Evolutionary conservation across 2,329 filamentous ascomycete genomes (phyloP).

Genomic region (Pyrenochaeta sp.): DNA sequence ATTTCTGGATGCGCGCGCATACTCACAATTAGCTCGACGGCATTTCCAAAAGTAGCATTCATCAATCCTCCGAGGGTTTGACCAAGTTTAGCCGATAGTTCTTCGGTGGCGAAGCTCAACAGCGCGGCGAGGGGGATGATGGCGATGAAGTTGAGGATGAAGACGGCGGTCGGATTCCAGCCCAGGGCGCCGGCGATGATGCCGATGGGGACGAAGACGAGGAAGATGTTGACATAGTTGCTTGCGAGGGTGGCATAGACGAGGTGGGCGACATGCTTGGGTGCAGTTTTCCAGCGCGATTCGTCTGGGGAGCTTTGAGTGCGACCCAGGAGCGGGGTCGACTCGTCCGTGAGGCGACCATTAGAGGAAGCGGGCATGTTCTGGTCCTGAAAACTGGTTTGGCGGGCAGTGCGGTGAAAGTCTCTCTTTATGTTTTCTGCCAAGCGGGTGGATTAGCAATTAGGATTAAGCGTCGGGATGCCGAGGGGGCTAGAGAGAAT

Average conservation of each 20-base stretch:
- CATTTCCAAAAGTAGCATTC: slow-evolving; percentile 81
- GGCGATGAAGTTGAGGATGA: slow-evolving; percentile 80
- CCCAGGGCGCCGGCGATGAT: slow-evolving; percentile 69
- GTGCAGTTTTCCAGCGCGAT: slow-evolving; percentile 34
- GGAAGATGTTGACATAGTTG: slow-evolving; percentile 71
- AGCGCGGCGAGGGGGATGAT: slow-evolving; percentile 79
- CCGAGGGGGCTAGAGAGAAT: slow-evolving; percentile 1
- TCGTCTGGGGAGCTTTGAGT: slow-evolving; percentile 27
- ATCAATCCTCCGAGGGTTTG: slow-evolving; percentile 76
- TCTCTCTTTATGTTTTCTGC: slow-evolving; percentile 43
- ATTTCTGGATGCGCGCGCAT: background rate
- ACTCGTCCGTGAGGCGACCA: slow-evolving; percentile 36
- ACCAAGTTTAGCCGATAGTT: slow-evolving; percentile 74
- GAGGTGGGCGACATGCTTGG: slow-evolving; percentile 43
- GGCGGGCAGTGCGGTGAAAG: slow-evolving; percentile 31
- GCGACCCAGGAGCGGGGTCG: slow-evolving; percentile 38
- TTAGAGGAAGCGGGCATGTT: slow-evolving; percentile 37
- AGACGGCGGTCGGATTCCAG: slow-evolving; percentile 73
- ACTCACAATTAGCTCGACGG: slow-evolving; percentile 76
- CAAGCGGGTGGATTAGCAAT: slow-evolving; percentile 17
- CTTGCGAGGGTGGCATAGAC: slow-evolving; percentile 55
- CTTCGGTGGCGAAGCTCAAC: slow-evolving; percentile 79
- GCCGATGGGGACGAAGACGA: slow-evolving; percentile 77
- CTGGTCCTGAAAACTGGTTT: slow-evolving; percentile 8
- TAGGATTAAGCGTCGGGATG: slow-evolving; percentile 1